A percentile compares a stretch with the other conserved stretches of the same genome.
phyloP scores from a whole-genome alignment of 73 alveolate species.

The Chromera velia region DNA sequence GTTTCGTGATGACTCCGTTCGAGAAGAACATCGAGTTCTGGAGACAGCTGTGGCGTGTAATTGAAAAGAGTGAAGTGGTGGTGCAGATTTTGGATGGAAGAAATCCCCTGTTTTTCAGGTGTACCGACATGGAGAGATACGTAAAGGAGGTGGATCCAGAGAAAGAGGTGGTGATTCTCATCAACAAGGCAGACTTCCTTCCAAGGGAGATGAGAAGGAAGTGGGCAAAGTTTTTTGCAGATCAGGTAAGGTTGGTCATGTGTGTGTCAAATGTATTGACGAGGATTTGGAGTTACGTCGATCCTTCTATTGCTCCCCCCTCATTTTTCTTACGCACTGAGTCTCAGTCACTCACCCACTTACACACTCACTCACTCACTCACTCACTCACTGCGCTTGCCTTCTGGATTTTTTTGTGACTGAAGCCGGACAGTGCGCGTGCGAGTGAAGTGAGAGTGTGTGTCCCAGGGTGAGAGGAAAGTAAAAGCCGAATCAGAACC shows the following conservation, averaged over 20 bases:
- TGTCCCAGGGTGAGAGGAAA: too few species aligned
- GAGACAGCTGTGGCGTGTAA: constrained; percentile 90
- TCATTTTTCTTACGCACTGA: too few species aligned
- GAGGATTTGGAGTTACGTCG: too few species aligned
- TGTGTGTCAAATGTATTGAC: too few species aligned
- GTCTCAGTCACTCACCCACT: neutral
- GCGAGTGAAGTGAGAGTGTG: too few species aligned
- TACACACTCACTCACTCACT: neutral
- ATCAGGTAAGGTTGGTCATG: too few species aligned
- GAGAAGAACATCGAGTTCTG: constrained; percentile 90
- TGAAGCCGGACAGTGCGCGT: too few species aligned
- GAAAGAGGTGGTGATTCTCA: constrained; percentile 59
- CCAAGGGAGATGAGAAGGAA: constrained; percentile 65
- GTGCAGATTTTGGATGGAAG: constrained; percentile 90
- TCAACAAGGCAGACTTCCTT: constrained; percentile 87
- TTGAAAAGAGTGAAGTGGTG: constrained; percentile 72
- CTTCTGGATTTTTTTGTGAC: too few species aligned
- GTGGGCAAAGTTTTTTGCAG: constrained; percentile 77
- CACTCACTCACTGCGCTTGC: too few species aligned
- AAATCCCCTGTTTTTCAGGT: constrained; percentile 82
- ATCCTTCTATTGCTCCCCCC: too few species aligned
- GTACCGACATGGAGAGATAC: constrained; percentile 84
- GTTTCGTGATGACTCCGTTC: constrained; percentile 83
- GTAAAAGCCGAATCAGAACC: too few species aligned
- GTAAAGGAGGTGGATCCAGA: constrained; percentile 68